phyloP scores from a whole-genome alignment of 148 eudicot genomes.

The Cornus florida region DNA sequence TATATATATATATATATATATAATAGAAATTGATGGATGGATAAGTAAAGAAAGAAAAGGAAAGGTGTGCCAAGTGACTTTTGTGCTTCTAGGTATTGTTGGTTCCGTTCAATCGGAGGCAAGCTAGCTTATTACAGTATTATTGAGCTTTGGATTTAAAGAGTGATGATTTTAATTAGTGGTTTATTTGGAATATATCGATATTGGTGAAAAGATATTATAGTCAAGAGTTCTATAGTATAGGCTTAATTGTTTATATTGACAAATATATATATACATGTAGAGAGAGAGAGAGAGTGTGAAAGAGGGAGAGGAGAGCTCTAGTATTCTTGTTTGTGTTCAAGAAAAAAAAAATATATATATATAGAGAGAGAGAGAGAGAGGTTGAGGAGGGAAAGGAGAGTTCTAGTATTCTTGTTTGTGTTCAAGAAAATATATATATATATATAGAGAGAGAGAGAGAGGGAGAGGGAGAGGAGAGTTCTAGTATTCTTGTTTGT shows the following conservation, averaged over 20 bases:
- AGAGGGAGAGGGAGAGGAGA: background rate
- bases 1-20: background rate
- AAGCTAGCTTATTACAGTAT: no score
- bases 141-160: background rate
- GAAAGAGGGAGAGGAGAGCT: no score
- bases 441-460: background rate
- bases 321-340: no score
- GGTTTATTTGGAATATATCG: background rate
- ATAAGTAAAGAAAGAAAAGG: constrained; percentile 6
- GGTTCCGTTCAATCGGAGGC: background rate
- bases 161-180: background rate
- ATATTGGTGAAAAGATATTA: background rate
- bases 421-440: no score
- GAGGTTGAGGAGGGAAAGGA: no score
- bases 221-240: background rate
- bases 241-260: background rate
- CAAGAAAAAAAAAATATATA: background rate
- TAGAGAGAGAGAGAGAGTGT: no score
- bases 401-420: no score
- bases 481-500: no score
- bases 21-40: background rate
- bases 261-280: no score
- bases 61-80: constrained; percentile 8
- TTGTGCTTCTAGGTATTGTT: background rate
- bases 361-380: background rate